Evolutionary conservation across 495 filamentous ascomycete genomes (phyloP).

Genomic region (Xylaria cubensis): DNA sequence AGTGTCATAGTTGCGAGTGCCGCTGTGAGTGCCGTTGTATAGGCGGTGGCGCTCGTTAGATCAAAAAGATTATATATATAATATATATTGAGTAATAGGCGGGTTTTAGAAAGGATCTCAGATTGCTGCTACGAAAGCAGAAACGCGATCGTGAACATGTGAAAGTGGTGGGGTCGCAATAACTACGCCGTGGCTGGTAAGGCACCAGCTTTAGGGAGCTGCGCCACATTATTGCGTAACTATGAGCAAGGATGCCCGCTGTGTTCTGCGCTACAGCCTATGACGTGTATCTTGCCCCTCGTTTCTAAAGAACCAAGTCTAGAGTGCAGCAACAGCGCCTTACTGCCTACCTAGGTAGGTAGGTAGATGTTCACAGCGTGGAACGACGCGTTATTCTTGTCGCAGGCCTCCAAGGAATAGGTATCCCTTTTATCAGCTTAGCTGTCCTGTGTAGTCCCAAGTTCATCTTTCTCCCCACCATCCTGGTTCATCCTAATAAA

Average conservation of each 20-base stretch:
- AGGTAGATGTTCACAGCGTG: too few species aligned
- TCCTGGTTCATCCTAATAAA: neutral
- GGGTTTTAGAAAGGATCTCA: neutral
- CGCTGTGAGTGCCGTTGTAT: neutral
- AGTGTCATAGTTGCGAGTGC: conserved; percentile 8
- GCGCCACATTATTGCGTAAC: conserved; percentile 21
- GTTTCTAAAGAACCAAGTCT: neutral
- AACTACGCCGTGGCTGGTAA: neutral
- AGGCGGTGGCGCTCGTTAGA: conserved; percentile 12
- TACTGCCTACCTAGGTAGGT: too few species aligned
- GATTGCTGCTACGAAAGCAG: neutral
- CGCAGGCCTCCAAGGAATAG: too few species aligned
- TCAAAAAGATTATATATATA: neutral
- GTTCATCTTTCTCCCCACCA: neutral
- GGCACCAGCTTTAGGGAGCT: neutral
- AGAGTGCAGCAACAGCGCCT: too few species aligned
- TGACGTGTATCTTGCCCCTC: conserved; percentile 38
- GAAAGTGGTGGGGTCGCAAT: neutral
- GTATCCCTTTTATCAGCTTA: too few species aligned
- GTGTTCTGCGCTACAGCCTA: neutral
- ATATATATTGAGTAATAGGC: neutral
- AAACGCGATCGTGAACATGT: neutral
- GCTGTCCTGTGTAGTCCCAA: neutral
- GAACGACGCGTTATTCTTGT: too few species aligned
- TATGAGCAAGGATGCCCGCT: neutral